Evolutionary conservation across 768 basidiomycete genomes (phyloP), one percentile per base, ranked within the genome.

Genomic region (Podaxis pistillaris): DNA sequence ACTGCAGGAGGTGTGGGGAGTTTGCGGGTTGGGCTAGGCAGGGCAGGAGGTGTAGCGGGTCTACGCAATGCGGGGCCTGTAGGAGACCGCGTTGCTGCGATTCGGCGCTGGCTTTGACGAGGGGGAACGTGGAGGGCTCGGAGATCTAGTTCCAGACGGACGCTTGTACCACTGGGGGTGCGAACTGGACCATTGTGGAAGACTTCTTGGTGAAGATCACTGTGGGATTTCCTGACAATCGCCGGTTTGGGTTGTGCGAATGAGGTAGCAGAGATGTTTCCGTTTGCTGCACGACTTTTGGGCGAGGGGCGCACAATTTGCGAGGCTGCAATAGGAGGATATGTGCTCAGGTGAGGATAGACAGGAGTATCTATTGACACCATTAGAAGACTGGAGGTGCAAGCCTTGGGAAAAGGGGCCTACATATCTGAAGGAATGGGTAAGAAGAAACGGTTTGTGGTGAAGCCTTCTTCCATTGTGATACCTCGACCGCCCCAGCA

Each of bases 341-440:
- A 50, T 36, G 50, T 49, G 15, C 46, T 40, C 9, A 55, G 47
- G 13, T 59, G 52, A 26, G 59, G 58, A 11, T 46, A 60, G 33
- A 56, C 46, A 17, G 59, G 63, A 17, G 52, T n/a, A 51, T 56
- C 63, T 56, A 41, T 49, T 33, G 22, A 46, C 8, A 9, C 19
- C 12, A 15, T 56, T 8, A 60, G 58, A 44, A 12, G 30, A 41
- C 49, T n/a, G 7, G 12, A 28, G 6, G 6, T 15, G 36, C 9
- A 3, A 28, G 15, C 1, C n/a, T n/a, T n/a, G 17, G 44, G 15
- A 33, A 11, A 40, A 22, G 33, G 1, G 12, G 17, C 61, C 26
- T 40, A 62, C 61, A 62, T 8, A 62, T 56, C 15, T 56, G 44
- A 15, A 62, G 30, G 54, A 49, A 62, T 6, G 61, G 61, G 36